Conservation (phyloP, 2,329 filamentous ascomycete species). For the Verticillium tricorpus region DNA sequence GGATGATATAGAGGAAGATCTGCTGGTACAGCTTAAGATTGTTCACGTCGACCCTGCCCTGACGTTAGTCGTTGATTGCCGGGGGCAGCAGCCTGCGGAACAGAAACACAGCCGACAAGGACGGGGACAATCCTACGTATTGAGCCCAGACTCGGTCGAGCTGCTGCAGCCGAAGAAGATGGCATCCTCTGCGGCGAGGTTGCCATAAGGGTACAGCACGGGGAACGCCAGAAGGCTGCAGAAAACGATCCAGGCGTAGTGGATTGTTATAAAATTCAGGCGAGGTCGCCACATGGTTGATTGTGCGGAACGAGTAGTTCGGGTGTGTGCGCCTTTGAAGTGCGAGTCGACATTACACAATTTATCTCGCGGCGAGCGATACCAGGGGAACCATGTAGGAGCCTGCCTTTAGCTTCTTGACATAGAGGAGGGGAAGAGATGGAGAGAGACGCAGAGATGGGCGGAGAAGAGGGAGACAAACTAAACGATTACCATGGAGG, state of each 20-base stretch:
- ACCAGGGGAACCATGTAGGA: too few species aligned
- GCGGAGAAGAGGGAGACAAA: too few species aligned
- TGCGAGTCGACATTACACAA: too few species aligned
- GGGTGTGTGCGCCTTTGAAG: too few species aligned
- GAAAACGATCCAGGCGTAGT: slow-evolving; percentile 4
- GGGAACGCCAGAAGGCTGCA: slow-evolving; percentile 1
- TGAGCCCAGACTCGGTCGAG: slow-evolving; percentile 46
- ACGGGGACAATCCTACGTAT: slow-evolving; percentile 31
- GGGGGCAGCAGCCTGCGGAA: too few species aligned
- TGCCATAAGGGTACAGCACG: slow-evolving; percentile 19
- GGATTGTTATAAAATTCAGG: neutral
- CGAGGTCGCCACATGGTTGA: neutral
- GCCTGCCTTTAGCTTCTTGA: too few species aligned
- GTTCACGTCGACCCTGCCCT: slow-evolving; percentile 42
- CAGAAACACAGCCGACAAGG: neutral
- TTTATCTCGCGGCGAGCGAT: too few species aligned
- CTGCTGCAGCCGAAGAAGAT: slow-evolving; percentile 47
- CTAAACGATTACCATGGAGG: too few species aligned
- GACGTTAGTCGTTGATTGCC: neutral
- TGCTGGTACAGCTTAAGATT: slow-evolving; percentile 46
- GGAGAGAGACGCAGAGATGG: too few species aligned
- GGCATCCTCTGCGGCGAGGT: slow-evolving; percentile 37
- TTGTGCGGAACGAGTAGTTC: too few species aligned
- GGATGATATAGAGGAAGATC: slow-evolving; percentile 43
- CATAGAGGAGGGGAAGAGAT: too few species aligned